Conservation (phyloP, 2,329 filamentous ascomycete genomes). For the Pseudogymnoascus pannorum region DNA sequence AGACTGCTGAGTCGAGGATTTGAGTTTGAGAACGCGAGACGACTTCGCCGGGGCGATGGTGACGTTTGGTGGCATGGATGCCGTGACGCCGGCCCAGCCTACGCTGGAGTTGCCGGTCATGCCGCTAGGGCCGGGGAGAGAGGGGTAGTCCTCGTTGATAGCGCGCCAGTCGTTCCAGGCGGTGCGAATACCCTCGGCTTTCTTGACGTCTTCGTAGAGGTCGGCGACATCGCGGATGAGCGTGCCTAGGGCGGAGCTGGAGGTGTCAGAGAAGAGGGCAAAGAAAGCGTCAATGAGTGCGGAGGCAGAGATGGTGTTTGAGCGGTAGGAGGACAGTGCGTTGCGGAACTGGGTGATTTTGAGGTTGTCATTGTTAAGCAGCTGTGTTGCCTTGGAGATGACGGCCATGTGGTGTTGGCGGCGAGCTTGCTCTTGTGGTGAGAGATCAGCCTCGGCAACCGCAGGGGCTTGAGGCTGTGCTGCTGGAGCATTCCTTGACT, state of each 20-base stretch:
- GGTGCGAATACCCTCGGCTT: slow-evolving; percentile 65
- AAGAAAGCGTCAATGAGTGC: slow-evolving; percentile 85
- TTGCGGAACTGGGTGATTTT: slow-evolving; percentile 74
- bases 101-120: slow-evolving; percentile 45
- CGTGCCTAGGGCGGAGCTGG: slow-evolving; percentile 74
- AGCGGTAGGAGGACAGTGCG: slow-evolving; percentile 71
- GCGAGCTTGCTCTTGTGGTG: slow-evolving; percentile 74
- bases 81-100: slow-evolving; percentile 27
- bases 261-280: slow-evolving; percentile 70
- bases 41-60: slow-evolving; percentile 52
- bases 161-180: slow-evolving; percentile 95
- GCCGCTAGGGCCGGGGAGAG: slow-evolving; percentile 67
- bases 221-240: slow-evolving; percentile 87
- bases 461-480: slow-evolving; percentile 36
- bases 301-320: slow-evolving; percentile 59
- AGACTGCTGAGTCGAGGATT: slow-evolving; percentile 63
- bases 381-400: slow-evolving; percentile 72
- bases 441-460: slow-evolving; percentile 45
- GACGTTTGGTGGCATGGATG: slow-evolving; percentile 26
- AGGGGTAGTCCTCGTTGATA: slow-evolving; percentile 92
- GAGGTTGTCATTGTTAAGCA: slow-evolving; percentile 67
- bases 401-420: slow-evolving; percentile 75
- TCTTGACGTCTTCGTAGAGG: slow-evolving; percentile 76
- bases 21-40: slow-evolving; percentile 54
- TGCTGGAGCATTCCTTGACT: slow-evolving; percentile 10